Evolutionary conservation across 176 grass and related monocot species (phyloP).

Genomic region (Carex cristatella): DNA sequence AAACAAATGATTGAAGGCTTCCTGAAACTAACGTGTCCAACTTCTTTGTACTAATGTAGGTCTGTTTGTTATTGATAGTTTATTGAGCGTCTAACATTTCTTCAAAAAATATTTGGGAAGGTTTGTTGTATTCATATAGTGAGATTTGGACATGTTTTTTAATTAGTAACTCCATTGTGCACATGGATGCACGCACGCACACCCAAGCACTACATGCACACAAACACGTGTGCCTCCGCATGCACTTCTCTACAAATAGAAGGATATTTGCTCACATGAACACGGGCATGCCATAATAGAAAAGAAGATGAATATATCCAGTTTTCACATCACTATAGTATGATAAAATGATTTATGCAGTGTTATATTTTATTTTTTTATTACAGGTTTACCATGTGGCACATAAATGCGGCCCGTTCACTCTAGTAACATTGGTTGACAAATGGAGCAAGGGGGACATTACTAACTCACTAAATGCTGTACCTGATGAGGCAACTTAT

Average conservation of each 20-base stretch:
- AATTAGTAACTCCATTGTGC: not conserved
- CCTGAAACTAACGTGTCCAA: not conserved
- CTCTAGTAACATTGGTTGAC: conserved; percentile 68
- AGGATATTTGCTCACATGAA: not conserved
- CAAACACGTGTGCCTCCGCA: not conserved
- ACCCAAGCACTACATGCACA: not conserved
- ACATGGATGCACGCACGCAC: not conserved
- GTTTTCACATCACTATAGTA: not conserved
- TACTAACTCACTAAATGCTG: conserved; percentile 30
- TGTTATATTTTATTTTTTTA: not conserved
- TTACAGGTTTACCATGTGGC: conserved; percentile 76
- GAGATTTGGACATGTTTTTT: not conserved
- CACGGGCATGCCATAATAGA: not conserved
- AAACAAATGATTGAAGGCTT: not conserved
- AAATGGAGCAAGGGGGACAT: conserved; percentile 51
- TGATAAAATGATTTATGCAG: too few relatives aligned
- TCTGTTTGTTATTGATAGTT: not conserved
- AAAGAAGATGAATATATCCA: not conserved
- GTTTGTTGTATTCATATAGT: not conserved
- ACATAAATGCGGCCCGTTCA: conserved; percentile 71
- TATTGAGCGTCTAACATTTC: not conserved
- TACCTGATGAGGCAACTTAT: conserved; percentile 31
- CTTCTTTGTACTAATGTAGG: too few relatives aligned
- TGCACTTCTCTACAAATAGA: not conserved
- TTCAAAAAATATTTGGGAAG: not conserved